A percentile compares a stretch with the other conserved stretches of the same genome.
phyloP scores from a whole-genome alignment of 192 early-diverging fungal genomes.

The Chytriomyces sp. region DNA sequence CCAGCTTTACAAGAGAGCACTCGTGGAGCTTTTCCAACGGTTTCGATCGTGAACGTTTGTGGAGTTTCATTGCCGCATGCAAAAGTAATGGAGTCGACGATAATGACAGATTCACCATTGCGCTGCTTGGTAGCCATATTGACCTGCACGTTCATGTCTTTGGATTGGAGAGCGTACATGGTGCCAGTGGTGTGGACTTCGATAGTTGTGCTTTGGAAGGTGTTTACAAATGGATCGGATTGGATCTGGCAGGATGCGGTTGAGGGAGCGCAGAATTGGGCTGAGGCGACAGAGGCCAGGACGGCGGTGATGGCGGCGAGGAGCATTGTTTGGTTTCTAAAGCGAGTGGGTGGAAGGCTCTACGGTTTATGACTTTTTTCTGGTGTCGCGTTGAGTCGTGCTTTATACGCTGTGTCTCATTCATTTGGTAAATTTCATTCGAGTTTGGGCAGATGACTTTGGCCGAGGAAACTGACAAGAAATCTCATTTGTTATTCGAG shows the following conservation, averaged over 20 bases:
- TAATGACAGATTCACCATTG: background rate
- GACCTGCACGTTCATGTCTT: constrained; percentile 15
- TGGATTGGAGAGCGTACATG: background rate
- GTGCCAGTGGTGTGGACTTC: background rate
- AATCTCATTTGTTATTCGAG: background rate
- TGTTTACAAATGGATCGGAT: background rate
- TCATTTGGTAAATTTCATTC: background rate
- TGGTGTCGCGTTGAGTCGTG: background rate
- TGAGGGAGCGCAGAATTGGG: background rate
- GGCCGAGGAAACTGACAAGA: background rate
- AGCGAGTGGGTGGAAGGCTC: background rate
- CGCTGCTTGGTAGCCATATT: background rate
- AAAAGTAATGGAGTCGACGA: background rate
- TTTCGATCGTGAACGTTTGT: background rate
- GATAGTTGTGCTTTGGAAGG: background rate
- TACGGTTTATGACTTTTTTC: background rate
- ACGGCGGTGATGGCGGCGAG: background rate
- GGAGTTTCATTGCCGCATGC: background rate
- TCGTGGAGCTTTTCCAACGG: background rate
- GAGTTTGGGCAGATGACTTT: background rate
- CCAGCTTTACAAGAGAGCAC: background rate
- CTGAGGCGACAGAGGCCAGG: background rate
- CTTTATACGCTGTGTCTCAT: background rate
- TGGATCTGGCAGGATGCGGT: constrained; percentile 7
- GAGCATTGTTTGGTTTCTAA: background rate